Conservation (phyloP, 2,329 filamentous ascomycete species). For the Nemania serpens region DNA sequence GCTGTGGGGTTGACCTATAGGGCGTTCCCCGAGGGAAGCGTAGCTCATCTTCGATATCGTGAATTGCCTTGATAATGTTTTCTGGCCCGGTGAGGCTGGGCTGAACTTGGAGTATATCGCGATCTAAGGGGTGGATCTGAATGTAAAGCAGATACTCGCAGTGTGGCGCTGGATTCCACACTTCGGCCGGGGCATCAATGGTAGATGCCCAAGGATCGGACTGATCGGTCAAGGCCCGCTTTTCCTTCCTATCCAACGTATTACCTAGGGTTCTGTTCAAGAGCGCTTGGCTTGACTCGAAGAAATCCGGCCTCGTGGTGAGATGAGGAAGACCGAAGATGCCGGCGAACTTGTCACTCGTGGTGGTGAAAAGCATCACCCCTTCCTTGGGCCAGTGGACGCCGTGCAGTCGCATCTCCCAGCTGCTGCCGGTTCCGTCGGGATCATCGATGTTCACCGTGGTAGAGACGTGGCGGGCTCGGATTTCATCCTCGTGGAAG, state of each 20-base stretch:
- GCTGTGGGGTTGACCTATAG: constrained; percentile 56
- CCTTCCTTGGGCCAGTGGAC: constrained; percentile 86
- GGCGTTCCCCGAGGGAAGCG: constrained; percentile 65
- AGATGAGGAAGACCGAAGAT: constrained; percentile 90
- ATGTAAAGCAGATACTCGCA: constrained; percentile 91
- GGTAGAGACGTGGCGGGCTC: constrained; percentile 70
- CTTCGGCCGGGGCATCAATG: constrained; percentile 63
- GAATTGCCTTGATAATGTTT: constrained; percentile 49
- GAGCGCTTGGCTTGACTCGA: constrained; percentile 63
- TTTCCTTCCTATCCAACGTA: constrained; percentile 68
- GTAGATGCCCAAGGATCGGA: constrained; percentile 79
- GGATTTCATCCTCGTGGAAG: constrained; percentile 50
- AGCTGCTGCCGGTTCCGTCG: constrained; percentile 70
- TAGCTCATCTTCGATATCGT: constrained; percentile 65
- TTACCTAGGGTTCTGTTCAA: constrained; percentile 74
- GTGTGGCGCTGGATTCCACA: constrained; percentile 66
- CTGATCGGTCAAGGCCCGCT: constrained; percentile 58
- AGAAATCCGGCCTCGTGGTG: constrained; percentile 62
- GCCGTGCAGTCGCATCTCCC: constrained; percentile 80
- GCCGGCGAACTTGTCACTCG: constrained; percentile 92
- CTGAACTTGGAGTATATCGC: constrained; percentile 43
- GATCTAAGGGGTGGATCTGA: constrained; percentile 68
- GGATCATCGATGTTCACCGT: constrained; percentile 75
- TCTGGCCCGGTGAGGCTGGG: constrained; percentile 41
- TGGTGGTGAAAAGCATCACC: constrained; percentile 79